Evolutionary conservation across 2,329 filamentous ascomycete genomes (phyloP).

Genomic region (Mycocentrospora acerina): DNA sequence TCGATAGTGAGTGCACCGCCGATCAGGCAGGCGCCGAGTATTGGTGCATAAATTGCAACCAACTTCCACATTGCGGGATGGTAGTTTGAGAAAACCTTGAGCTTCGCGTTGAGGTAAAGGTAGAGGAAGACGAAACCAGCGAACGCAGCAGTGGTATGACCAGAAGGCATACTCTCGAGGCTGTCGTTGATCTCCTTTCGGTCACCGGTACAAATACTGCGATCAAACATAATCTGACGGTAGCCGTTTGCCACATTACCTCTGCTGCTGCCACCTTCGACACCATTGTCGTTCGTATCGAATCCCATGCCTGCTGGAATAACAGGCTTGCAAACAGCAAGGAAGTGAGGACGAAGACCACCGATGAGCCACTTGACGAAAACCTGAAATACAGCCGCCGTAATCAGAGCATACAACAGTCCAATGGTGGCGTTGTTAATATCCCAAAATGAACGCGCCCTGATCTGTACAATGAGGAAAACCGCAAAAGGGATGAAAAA

Average conservation of each 20-base stretch:
- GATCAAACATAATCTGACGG: slow-evolving; percentile 65
- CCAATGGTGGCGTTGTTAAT: slow-evolving; percentile 71
- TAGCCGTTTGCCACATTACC: slow-evolving; percentile 54
- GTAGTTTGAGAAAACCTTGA: slow-evolving; percentile 73
- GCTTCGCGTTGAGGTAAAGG: slow-evolving; percentile 75
- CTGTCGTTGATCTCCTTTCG: slow-evolving; percentile 65
- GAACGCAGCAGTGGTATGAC: slow-evolving; percentile 73
- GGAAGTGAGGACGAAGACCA: slow-evolving; percentile 66
- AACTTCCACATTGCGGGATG: slow-evolving; percentile 76
- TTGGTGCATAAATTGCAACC: slow-evolving; percentile 62
- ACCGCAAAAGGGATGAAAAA: slow-evolving; percentile 65
- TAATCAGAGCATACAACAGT: slow-evolving; percentile 68
- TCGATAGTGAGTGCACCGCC: slow-evolving; percentile 70
- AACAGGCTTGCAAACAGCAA: slow-evolving; percentile 67
- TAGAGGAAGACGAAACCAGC: slow-evolving; percentile 70
- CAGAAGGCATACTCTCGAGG: slow-evolving; percentile 71
- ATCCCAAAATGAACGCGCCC: slow-evolving; percentile 55
- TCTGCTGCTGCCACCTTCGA: slow-evolving; percentile 53
- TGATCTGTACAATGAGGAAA: slow-evolving; percentile 67
- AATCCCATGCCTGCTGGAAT: slow-evolving; percentile 43
- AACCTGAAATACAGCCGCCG: slow-evolving; percentile 74
- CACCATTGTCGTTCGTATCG: slow-evolving; percentile 17
- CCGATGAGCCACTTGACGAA: slow-evolving; percentile 76
- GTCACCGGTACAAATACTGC: slow-evolving; percentile 70
- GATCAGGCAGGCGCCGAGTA: slow-evolving; percentile 68